Base-by-base conservation (phyloP, 495 filamentous ascomycete species). In the Neurospora sp. region DNA sequence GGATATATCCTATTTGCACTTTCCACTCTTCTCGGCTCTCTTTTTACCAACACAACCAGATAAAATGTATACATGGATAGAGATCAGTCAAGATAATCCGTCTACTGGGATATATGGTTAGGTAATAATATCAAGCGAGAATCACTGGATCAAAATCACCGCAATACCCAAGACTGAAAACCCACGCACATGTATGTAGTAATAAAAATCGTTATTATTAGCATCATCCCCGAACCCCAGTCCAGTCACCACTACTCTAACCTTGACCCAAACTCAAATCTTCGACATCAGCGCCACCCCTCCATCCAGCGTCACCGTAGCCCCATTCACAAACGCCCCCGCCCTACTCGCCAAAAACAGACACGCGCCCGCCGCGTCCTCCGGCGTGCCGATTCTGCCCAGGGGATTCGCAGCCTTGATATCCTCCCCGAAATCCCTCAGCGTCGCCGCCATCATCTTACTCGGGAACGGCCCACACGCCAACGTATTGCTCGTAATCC, bases 401-500 rank as follows among this genome's bases (percentile, higher is more conserved):
- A 93, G 78, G n/a, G 93, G 93, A 72, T 91, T 88, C 14, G 84
- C 86, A 0, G 75, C 80, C 79, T 88, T 86, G 76, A 96, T 92
- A 38, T 79, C 78, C 14, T 93, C 90, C 53, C 86, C 86, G 73
- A 88, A 87, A 7, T 83, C 78, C 73, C 88, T 81, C 70, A 94
- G 79, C 48, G 91, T 93, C 48, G 87, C 89, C 12, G 88, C 88
- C 92, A 93, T 94, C 92, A 94, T 95, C 82, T 93, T 93, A 73
- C 88, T 91, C 78, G 92, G 85, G 75, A 95, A 95, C 16, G 92
- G 92, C 11, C 92, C 92, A 75, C 92, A 94, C 40, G 92, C 92
- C 70, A 95, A 72, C 46, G 75, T 78, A 68, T 83, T 83, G 74
- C 74, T 77, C 59, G 81, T 94, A 71, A 96, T 88, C 74, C 89